Evolutionary conservation across 2,329 filamentous ascomycete genomes (phyloP).

Genomic region (Hypomyces perniciosus): DNA sequence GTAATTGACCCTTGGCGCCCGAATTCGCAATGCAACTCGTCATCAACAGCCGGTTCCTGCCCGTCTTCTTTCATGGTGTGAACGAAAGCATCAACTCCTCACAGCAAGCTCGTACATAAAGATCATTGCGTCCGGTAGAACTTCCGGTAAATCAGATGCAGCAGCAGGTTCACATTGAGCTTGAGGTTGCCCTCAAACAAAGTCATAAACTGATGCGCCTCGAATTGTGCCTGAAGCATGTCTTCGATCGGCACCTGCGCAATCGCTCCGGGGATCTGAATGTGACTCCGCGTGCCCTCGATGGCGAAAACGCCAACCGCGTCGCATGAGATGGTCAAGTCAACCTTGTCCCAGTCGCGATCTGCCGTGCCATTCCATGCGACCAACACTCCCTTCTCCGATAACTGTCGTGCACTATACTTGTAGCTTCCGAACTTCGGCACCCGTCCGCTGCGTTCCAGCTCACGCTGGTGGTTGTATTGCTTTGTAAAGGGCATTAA

Average conservation of each 20-base stretch:
- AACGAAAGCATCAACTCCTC: not conserved
- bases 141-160: constrained; percentile 98
- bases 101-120: not conserved
- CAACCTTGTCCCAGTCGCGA: constrained; percentile 82
- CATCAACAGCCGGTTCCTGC: not conserved
- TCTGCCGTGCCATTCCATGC: constrained; percentile 82
- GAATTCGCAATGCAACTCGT: not conserved
- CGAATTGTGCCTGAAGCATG: constrained; percentile 91
- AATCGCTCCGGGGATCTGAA: constrained; percentile 92
- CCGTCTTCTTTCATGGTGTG: not conserved
- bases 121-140: constrained; percentile 72
- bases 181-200: constrained; percentile 80
- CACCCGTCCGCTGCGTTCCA: constrained; percentile 84
- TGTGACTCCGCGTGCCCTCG: constrained; percentile 83
- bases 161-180: constrained; percentile 91
- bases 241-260: constrained; percentile 88
- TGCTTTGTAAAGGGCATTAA: constrained; percentile 96
- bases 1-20: constrained; percentile 3
- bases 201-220: constrained; percentile 93
- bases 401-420: constrained; percentile 83
- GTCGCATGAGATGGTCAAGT: constrained; percentile 90
- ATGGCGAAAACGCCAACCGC: constrained; percentile 90
- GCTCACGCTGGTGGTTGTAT: constrained; percentile 96
- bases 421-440: constrained; percentile 98
- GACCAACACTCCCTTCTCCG: constrained; percentile 90